Evolutionary conservation across 257 asterid genomes (phyloP).

Genomic region (Asclepias syriaca): DNA sequence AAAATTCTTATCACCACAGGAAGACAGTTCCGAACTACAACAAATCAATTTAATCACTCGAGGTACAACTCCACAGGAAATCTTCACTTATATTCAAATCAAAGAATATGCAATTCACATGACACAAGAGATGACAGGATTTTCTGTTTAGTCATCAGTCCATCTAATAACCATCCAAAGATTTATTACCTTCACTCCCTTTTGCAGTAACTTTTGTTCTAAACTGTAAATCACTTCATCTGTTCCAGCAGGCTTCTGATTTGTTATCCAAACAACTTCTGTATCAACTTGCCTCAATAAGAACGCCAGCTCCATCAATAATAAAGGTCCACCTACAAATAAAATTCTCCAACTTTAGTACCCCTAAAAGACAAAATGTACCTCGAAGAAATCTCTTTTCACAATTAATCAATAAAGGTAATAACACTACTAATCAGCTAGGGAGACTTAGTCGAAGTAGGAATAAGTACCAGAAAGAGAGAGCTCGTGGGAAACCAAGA

Average conservation of each 20-base stretch:
- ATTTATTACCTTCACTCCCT: conserved; percentile 58
- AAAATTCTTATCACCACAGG: background rate
- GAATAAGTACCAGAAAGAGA: conserved; percentile 63
- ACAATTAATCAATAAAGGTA: background rate
- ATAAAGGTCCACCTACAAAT: conserved; percentile 65
- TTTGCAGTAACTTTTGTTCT: conserved; percentile 61
- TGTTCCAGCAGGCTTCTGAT: conserved; percentile 54
- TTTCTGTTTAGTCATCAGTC: background rate
- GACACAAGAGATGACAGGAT: background rate
- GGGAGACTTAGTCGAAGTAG: background rate
- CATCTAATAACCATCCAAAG: background rate
- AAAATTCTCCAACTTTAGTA: background rate
- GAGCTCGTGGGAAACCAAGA: conserved; percentile 79
- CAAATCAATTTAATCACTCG: background rate
- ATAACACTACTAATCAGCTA: background rate
- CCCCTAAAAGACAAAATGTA: background rate
- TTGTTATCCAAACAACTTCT: conserved; percentile 70
- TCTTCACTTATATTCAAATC: background rate
- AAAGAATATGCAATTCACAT: background rate
- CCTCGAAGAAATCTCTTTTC: background rate
- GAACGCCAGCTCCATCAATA: conserved; percentile 83
- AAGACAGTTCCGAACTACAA: background rate
- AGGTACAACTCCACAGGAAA: background rate
- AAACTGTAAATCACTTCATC: conserved; percentile 59
- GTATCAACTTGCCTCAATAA: conserved; percentile 66